Evolutionary conservation across 768 basidiomycete species (phyloP).

Genomic region (Serendipita sp.): DNA sequence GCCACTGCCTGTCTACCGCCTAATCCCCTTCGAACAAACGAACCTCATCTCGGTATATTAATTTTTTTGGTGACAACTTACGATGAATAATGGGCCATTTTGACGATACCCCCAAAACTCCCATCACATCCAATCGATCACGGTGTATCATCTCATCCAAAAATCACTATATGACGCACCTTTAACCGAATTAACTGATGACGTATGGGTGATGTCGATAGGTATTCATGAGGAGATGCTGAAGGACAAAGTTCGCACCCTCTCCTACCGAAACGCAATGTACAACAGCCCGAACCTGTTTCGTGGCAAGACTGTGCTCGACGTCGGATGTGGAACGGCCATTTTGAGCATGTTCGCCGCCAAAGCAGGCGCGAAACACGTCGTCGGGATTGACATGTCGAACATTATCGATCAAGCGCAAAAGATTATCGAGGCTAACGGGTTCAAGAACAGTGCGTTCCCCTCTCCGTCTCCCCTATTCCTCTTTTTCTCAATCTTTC

Average conservation of each 20-base stretch:
- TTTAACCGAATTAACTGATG: background rate
- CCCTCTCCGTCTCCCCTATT: background rate
- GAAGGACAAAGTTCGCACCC: slow-evolving; percentile 89
- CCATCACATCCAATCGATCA: too few species aligned
- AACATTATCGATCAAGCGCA: slow-evolving; percentile 99
- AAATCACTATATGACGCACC: background rate
- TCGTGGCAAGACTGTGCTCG: slow-evolving; percentile 91
- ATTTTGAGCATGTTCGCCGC: slow-evolving; percentile 97
- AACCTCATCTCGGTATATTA: too few species aligned
- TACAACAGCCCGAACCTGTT: slow-evolving; percentile 88
- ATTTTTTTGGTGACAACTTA: too few species aligned
- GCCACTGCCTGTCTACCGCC: too few species aligned
- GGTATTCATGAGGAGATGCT: slow-evolving; percentile 99
- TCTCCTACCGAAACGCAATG: slow-evolving; percentile 89
- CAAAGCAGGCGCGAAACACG: slow-evolving; percentile 84
- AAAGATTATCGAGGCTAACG: slow-evolving; percentile 92
- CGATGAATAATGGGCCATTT: too few species aligned
- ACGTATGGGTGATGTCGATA: slow-evolving; percentile 19
- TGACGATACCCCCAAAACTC: too few species aligned
- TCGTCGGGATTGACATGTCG: slow-evolving; percentile 99
- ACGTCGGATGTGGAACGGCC: slow-evolving; percentile 97
- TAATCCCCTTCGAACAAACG: too few species aligned
- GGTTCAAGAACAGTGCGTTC: slow-evolving; percentile 80
- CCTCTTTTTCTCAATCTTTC: background rate
- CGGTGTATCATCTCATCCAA: background rate